Percentiles rank a stretch among this genome's conserved stretches.
phyloP scores from a whole-genome alignment of 441 rosid species.

The Adansonia madagascariensis region DNA sequence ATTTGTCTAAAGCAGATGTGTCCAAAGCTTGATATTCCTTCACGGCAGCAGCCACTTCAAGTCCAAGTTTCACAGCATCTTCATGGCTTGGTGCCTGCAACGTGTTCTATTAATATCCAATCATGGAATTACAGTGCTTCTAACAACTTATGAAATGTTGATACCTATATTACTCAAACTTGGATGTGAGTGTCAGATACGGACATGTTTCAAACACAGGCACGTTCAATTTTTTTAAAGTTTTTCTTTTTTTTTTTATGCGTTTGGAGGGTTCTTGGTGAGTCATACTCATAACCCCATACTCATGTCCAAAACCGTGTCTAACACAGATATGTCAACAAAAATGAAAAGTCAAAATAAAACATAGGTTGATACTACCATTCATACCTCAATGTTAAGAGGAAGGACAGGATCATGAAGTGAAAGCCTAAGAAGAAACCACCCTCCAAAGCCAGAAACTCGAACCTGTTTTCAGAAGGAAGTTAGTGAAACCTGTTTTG shows the following conservation, averaged over 20 bases:
- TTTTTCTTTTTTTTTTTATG: too few relatives aligned
- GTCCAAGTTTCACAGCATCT: conserved; percentile 79
- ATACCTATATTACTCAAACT: too few relatives aligned
- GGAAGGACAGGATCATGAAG: conserved; percentile 99
- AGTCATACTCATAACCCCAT: too few relatives aligned
- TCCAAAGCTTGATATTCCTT: conserved; percentile 83
- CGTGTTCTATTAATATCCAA: conserved; percentile 3
- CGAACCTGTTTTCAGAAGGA: conserved; percentile 56
- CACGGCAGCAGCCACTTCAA: conserved; percentile 60
- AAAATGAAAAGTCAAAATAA: too few relatives aligned
- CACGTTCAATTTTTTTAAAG: too few relatives aligned
- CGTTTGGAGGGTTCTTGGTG: too few relatives aligned
- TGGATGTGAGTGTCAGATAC: too few relatives aligned
- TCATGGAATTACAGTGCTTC: background rate
- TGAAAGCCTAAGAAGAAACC: conserved; percentile 98
- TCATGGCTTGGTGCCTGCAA: conserved; percentile 73
- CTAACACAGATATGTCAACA: too few relatives aligned
- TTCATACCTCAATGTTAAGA: conserved; percentile 89
- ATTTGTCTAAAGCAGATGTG: conserved; percentile 71
- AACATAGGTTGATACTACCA: background rate
- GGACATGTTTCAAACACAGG: too few relatives aligned
- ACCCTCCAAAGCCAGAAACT: conserved; percentile 90
- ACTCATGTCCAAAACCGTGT: too few relatives aligned
- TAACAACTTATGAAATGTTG: conserved; percentile 4
- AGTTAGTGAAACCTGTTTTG: conserved; percentile 1